Conservation (phyloP, 2,329 filamentous ascomycete species). For the Ceratocystis harringtonii region DNA sequence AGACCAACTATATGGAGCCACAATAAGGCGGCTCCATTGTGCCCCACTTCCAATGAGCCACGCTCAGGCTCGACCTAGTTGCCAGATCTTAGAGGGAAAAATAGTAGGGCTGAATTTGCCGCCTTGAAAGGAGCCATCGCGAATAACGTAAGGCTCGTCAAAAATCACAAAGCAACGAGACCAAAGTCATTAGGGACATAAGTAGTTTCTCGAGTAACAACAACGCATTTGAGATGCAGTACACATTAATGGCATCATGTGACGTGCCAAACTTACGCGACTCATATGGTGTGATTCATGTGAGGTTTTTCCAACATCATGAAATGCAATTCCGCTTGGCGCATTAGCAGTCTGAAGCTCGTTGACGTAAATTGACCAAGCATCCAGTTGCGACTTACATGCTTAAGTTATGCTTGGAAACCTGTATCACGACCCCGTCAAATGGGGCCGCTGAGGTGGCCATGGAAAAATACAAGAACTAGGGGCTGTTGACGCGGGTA, state of each 20-base stretch:
- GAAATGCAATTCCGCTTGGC: slow-evolving; percentile 15
- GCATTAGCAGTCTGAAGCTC: slow-evolving; percentile 7
- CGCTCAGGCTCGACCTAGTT: neutral
- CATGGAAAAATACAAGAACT: slow-evolving; percentile 5
- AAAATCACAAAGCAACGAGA: neutral
- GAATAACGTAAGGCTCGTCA: neutral
- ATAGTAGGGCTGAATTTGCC: slow-evolving; percentile 5
- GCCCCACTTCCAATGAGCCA: no score
- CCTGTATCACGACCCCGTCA: slow-evolving; percentile 14
- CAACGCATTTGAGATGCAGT: neutral
- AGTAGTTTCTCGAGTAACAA: neutral
- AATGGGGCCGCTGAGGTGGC: neutral
- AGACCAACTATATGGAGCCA: no score
- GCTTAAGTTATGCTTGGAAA: neutral
- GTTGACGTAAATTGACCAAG: neutral
- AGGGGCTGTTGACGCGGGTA: slow-evolving; percentile 8
- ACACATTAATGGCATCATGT: slow-evolving; percentile 6
- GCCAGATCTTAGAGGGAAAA: slow-evolving; percentile 12
- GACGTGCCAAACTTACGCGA: slow-evolving; percentile 16
- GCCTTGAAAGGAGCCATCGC: slow-evolving; percentile 3
- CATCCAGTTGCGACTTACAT: neutral
- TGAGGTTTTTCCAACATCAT: neutral
- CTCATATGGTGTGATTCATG: neutral
- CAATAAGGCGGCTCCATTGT: no score
- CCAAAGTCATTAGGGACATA: neutral